Evolutionary conservation across 305 asterid species (phyloP).

Genomic region (Rubia balearica): DNA sequence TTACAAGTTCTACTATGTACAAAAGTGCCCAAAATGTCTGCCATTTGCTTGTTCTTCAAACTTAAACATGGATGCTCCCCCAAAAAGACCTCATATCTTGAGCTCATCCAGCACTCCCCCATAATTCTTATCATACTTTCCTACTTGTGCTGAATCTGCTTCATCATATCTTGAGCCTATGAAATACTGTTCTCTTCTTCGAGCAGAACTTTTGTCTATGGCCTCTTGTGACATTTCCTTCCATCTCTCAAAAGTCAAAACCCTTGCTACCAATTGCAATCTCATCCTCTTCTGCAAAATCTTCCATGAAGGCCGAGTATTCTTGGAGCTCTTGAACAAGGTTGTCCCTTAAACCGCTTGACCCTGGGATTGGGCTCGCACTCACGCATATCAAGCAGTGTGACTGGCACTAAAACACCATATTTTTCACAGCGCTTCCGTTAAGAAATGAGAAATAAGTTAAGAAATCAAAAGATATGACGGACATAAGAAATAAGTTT

Average conservation of each 20-base stretch:
- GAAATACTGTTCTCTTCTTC: constrained; percentile 10
- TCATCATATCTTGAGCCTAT: background rate
- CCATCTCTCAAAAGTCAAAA: constrained; percentile 33
- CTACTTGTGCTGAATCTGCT: background rate
- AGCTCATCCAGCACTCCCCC: too few species aligned
- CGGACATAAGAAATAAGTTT: constrained; percentile 1
- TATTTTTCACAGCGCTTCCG: constrained; percentile 45
- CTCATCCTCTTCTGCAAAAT: constrained; percentile 35
- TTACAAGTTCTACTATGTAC: too few species aligned
- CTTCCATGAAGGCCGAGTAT: constrained; percentile 37
- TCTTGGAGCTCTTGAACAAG: constrained; percentile 7
- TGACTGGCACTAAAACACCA: constrained; percentile 25
- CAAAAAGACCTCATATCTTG: too few species aligned
- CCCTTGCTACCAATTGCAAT: constrained; percentile 44
- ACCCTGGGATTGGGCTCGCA: constrained; percentile 17
- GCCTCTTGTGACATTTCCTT: constrained; percentile 34
- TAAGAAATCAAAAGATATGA: constrained; percentile 17
- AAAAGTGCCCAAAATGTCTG: too few species aligned
- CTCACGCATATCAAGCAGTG: constrained; percentile 35
- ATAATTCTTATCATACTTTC: too few species aligned
- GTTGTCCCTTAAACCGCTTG: constrained; percentile 28
- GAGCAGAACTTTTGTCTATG: constrained; percentile 9
- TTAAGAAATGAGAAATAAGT: too few species aligned
- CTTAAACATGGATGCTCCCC: too few species aligned
- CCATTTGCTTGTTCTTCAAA: too few species aligned